Evolutionary conservation across 1,284 basidiomycete genomes (phyloP).

Genomic region (Termitomyces sp.): DNA sequence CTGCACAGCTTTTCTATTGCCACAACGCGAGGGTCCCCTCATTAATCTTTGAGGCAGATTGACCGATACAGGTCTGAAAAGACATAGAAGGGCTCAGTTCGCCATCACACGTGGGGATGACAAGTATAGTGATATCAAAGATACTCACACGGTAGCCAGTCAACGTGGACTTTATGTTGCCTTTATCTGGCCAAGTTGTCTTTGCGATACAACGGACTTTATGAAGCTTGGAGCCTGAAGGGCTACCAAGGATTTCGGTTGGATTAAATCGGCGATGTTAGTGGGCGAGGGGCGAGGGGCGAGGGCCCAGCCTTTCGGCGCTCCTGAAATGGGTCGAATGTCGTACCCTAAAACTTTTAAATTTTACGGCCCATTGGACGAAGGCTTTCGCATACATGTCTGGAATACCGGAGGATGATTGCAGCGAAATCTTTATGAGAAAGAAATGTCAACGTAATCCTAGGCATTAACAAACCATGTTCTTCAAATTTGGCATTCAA

Average conservation of each 20-base stretch:
- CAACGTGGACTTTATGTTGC: conserved; percentile 5
- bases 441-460: background rate
- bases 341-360: background rate
- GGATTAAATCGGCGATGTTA: background rate
- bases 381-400: background rate
- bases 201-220: background rate
- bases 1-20: conserved; percentile 7
- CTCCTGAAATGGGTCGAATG: background rate
- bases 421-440: background rate
- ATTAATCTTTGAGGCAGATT: background rate
- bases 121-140: background rate
- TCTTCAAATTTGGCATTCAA: background rate
- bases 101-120: background rate
- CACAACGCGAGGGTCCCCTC: background rate
- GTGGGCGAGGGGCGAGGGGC: background rate
- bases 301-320: background rate
- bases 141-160: background rate
- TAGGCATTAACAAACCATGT: background rate
- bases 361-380: background rate
- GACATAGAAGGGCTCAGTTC: background rate
- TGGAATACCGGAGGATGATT: background rate
- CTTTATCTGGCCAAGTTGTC: conserved; percentile 3
- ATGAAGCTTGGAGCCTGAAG: background rate
- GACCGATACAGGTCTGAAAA: conserved; percentile 1
- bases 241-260: background rate